phyloP scores from a whole-genome alignment of 805 yeast species.

The Jamesozyma jinghongensis region DNA sequence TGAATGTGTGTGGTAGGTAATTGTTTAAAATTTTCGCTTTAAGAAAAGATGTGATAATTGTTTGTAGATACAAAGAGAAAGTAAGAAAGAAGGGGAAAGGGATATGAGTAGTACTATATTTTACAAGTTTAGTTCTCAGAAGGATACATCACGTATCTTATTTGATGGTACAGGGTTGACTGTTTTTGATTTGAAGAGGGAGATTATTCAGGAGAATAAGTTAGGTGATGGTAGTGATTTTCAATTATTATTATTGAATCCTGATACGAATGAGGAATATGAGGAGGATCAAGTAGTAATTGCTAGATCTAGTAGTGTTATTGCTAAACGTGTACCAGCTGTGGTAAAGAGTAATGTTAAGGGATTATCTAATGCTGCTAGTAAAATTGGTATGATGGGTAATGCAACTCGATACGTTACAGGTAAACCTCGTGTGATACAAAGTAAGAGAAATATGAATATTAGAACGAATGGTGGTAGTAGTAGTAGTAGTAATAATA shows the following conservation, averaged over 20 bases:
- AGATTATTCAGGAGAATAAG: conserved; percentile 72
- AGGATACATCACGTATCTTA: conserved; percentile 62
- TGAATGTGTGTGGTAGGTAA: no score
- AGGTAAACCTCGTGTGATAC: conserved; percentile 54
- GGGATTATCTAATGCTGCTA: conserved; percentile 19
- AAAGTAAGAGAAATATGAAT: conserved; percentile 18
- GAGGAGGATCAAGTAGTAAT: conserved; percentile 85
- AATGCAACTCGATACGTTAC: conserved; percentile 63
- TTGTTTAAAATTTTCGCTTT: neutral
- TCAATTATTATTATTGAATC: conserved; percentile 62
- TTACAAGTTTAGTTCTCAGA: conserved; percentile 79
- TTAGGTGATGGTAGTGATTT: conserved; percentile 80
- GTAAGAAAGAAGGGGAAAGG: no score
- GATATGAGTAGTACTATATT: conserved; percentile 90
- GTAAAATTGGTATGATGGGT: conserved; percentile 37
- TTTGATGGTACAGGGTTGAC: conserved; percentile 97
- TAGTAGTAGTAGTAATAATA: conserved; percentile 3
- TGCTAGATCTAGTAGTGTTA: conserved; percentile 77
- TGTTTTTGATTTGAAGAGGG: conserved; percentile 88
- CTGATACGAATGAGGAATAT: conserved; percentile 66
- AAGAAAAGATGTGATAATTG: neutral
- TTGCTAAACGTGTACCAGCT: conserved; percentile 75
- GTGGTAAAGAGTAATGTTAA: conserved; percentile 16
- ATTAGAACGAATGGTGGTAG: conserved; percentile 6
- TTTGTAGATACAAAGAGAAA: neutral